Conservation (phyloP, 2,329 filamentous ascomycete species). For the Cladosporium sp. region DNA sequence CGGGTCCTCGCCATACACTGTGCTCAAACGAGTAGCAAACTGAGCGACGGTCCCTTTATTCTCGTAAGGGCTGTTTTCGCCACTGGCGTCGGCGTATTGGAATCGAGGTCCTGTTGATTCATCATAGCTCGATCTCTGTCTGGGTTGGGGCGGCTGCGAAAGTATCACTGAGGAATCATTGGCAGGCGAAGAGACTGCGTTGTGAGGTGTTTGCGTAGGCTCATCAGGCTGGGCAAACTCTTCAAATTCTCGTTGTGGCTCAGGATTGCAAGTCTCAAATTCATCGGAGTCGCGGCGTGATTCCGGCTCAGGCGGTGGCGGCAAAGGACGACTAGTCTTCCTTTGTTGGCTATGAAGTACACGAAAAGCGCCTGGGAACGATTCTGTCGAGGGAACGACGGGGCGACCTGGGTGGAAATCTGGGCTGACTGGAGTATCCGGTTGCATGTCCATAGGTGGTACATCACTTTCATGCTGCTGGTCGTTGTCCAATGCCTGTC, state of each 20-base stretch:
- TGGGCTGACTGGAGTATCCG: background rate
- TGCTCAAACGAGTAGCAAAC: conserved; percentile 25
- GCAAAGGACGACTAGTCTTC: conserved; percentile 4
- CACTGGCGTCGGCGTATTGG: too few relatives aligned
- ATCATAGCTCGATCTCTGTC: background rate
- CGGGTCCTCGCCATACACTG: conserved; percentile 22
- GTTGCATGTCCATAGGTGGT: background rate
- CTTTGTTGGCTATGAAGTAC: conserved; percentile 8
- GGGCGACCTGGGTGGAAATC: background rate
- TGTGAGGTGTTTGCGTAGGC: background rate
- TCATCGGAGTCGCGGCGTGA: conserved; percentile 1
- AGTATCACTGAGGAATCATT: background rate
- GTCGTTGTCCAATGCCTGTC: background rate
- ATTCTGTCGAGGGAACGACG: background rate
- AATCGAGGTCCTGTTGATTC: background rate
- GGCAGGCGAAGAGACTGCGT: background rate
- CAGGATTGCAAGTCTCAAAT: background rate
- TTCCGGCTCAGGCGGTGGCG: background rate
- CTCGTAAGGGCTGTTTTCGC: conserved; percentile 18
- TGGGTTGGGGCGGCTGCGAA: background rate
- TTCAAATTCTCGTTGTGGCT: background rate
- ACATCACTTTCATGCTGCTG: background rate
- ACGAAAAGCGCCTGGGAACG: background rate
- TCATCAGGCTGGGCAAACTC: background rate
- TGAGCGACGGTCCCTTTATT: conserved; percentile 16